Conservation (phyloP, 2,329 filamentous ascomycete genomes). For the Aspergillus quadrilineatus region DNA sequence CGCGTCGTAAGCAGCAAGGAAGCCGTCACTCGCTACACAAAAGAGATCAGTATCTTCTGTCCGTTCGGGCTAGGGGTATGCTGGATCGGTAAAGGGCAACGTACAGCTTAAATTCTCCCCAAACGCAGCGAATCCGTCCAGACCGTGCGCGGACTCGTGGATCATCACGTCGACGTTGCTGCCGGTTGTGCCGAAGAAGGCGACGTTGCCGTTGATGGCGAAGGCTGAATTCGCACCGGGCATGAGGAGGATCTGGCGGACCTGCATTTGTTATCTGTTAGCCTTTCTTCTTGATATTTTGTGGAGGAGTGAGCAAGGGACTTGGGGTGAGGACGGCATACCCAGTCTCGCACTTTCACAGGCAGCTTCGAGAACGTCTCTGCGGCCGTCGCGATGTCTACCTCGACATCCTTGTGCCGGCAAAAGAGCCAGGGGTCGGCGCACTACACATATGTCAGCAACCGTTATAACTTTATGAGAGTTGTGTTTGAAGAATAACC, state of each 20-base stretch:
- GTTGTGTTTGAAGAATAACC: not conserved
- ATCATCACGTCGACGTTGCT: conserved; percentile 11
- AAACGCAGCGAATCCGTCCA: conserved; percentile 9
- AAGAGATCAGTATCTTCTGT: not conserved
- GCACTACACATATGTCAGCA: not conserved
- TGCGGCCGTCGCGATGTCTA: not conserved
- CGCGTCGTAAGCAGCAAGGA: conserved; percentile 4
- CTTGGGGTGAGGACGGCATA: not conserved
- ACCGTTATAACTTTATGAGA: too few relatives aligned
- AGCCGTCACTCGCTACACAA: conserved; percentile 5
- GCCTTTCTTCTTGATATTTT: too few relatives aligned
- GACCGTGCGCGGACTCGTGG: conserved; percentile 8
- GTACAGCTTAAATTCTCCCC: conserved; percentile 3
- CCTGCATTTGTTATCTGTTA: not conserved
- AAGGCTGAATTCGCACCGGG: conserved; percentile 9
- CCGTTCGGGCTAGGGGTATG: not conserved
- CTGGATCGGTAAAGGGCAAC: not conserved
- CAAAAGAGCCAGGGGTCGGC: conserved; percentile 11
- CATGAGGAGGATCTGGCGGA: conserved; percentile 9
- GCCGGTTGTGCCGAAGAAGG: conserved; percentile 5
- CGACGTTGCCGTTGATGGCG: conserved; percentile 7
- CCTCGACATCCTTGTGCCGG: conserved; percentile 5
- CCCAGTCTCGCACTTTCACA: conserved; percentile 7
- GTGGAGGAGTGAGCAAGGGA: too few relatives aligned
- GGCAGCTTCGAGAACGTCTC: conserved; percentile 5